phyloP scores from a whole-genome alignment of 2,329 filamentous ascomycete species.

The Cladosporium sp. region DNA sequence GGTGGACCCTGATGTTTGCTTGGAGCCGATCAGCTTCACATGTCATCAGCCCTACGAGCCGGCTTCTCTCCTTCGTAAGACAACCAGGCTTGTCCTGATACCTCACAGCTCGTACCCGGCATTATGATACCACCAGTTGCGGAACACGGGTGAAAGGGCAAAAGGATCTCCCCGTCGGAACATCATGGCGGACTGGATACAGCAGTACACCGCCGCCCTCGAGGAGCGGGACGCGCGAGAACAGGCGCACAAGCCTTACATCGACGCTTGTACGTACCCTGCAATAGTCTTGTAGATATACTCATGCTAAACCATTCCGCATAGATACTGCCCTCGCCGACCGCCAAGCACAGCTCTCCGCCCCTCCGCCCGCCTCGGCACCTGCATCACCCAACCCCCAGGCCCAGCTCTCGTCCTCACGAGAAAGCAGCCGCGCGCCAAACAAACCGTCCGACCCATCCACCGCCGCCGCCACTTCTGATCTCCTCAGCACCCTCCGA shows the following conservation, averaged over 20 bases:
- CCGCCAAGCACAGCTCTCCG: constrained; percentile 26
- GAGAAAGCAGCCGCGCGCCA: background rate
- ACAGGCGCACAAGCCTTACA: constrained; percentile 58
- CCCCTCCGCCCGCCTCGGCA: constrained; percentile 14
- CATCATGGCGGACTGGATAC: constrained; percentile 65
- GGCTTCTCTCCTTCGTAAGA: too few relatives aligned
- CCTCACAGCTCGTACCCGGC: background rate
- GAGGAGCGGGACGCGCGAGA: constrained; percentile 65
- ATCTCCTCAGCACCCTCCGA: constrained; percentile 39
- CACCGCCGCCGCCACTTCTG: background rate
- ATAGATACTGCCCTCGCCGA: constrained; percentile 43
- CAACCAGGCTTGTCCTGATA: too few relatives aligned
- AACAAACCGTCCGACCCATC: constrained; percentile 4
- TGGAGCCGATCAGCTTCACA: too few relatives aligned
- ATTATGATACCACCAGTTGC: background rate
- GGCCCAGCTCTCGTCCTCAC: constrained; percentile 7
- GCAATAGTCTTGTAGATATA: background rate
- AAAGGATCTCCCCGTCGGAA: background rate
- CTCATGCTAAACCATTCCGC: background rate
- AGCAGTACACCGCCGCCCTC: constrained; percentile 72
- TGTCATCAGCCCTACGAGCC: too few relatives aligned
- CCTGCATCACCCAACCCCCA: constrained; percentile 21
- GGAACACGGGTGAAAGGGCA: constrained; percentile 3
- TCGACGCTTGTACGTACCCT: constrained; percentile 64
- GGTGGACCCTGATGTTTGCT: too few relatives aligned